Evolutionary conservation across 2,329 filamentous ascomycete genomes (phyloP), one percentile per base, ranked within the genome.

Genomic region (Biscogniauxia marginata): DNA sequence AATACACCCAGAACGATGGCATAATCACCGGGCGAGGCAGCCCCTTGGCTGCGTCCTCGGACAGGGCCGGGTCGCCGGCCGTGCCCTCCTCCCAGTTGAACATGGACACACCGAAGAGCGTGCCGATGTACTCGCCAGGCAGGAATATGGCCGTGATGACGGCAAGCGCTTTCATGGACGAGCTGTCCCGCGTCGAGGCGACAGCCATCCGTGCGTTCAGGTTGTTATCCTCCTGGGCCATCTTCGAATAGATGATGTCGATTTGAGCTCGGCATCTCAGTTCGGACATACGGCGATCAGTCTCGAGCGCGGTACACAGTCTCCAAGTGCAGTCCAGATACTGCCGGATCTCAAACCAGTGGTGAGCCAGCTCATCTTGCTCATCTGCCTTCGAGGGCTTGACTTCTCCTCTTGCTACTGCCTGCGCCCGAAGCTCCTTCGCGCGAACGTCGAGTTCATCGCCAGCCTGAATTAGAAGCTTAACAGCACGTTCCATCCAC

Each of bases 161-260:
- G 1, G 77, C 77, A 0, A 79, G 66, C 1, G 76, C 76, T 46
- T 79, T 79, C 75, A 79, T 79, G 0, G 76, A 78, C 0, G 76
- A 78, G 19, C 73, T 77, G 64, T 79, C 77, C 16, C 79, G 84
- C 48, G 91, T 89, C 51, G 96, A 95, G 69, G 89, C 90, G 4
- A 96, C 91, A 0, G 89, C 90, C 0, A 74, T 79, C 66, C 79
- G 78, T 19, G 74, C 82, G 21, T 81, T 83, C 57, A 79, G 70
- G 23, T 77, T 75, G 60, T 79, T 79, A 62, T 79, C 76, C 56
- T 79, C 77, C 58, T 79, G 76, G 3, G 77, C 77, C 74, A 79
- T 78, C 61, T 78, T 78, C 59, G 73, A 76, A 68, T 78, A 79
- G 56, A 79, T 78, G 59, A 79, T 78, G 30, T 79, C 76, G 48